These are phyloP conservation scores for Maudiozyma humilis DNA, from an alignment of 1,139 yeast species.

Conservation along the genomic window DNA sequence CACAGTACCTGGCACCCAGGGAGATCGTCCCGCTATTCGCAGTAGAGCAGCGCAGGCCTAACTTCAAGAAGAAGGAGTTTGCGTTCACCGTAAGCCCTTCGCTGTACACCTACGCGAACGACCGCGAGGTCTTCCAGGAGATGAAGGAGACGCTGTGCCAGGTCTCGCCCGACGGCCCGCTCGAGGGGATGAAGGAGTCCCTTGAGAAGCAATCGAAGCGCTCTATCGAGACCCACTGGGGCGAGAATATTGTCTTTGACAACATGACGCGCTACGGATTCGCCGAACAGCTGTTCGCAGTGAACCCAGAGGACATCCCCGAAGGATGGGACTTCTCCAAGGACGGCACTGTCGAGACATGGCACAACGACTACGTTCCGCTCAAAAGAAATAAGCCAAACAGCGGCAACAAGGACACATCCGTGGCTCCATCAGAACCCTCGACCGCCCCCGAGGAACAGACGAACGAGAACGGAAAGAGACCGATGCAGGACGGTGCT, in stretches of 20 bases:
- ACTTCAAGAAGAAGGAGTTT: constrained; percentile 26
- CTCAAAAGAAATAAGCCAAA: constrained; percentile 44
- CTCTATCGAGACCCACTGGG: constrained; percentile 76
- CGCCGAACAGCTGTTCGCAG: constrained; percentile 70
- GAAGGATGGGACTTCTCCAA: constrained; percentile 31
- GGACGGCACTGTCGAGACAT: constrained; percentile 29
- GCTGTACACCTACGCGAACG: constrained; percentile 23
- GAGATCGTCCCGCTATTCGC: constrained; percentile 29
- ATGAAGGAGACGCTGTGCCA: constrained; percentile 56
- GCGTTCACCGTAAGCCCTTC: constrained; percentile 31
- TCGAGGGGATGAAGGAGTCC: constrained; percentile 20
- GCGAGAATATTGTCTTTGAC: constrained; percentile 43
- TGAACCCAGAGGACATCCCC: constrained; percentile 37
- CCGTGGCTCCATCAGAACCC: constrained; percentile 25
- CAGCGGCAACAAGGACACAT: constrained; percentile 15
- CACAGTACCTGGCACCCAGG: constrained; percentile 22
- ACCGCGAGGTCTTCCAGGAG: constrained; percentile 42
- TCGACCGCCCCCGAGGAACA: constrained; percentile 16
- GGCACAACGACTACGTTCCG: constrained; percentile 59
- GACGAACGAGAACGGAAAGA: constrained; percentile 29
- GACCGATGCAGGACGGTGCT: constrained; percentile 19
- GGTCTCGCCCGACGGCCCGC: constrained; percentile 26
- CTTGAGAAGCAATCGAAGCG: constrained; percentile 33
- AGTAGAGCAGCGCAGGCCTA: constrained; percentile 26
- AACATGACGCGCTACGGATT: constrained; percentile 54